Base-by-base conservation (phyloP, 2,329 filamentous ascomycete species). In the Chaetomiaceae sp. region DNA sequence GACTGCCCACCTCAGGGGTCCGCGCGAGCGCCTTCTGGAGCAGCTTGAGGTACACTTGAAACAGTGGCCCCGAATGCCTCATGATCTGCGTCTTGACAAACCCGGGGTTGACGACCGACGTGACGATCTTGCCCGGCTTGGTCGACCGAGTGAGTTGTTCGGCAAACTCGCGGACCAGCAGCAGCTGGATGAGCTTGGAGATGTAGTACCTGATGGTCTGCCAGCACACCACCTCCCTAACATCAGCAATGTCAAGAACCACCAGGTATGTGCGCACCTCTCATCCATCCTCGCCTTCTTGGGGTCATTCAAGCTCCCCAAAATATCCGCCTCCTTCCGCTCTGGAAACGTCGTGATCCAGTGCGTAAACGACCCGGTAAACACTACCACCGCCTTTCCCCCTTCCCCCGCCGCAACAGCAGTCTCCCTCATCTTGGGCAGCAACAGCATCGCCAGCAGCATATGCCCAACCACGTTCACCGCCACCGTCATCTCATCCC, bases 381-480 rank as follows among this genome's bases (percentile, higher is more conserved):
- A 53, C 11, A 55, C 6, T 11, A 43, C 38, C 4, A 20, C 15
- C 12, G 47, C 22, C 43, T 31, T 43, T 8, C 36, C 34, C 37
- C 27, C 33, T 23, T 6, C 34, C 5, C 27, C 29, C 2, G 66
- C 68, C 15, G 69, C n/a, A n/a, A n/a, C n/a, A 5, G 25, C 25
- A 5, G 25, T 75, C 23, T 71, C 67, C 47, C 72, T 72, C 4
- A 84, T 67, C 59, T 75, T 78, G 0, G 80, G 80, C 19, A 83
- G 54, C 3, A 83, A 38, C 0, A 80, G 65, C 0, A 76, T 57
- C 0, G 70, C 74, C 0, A 84, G 66, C 2, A 83, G 61, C 37
- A 82, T 72, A 0, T 77, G 80, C 12, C 68, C 71, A 51, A 83
- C 67, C 9, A 80, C 76, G 52, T 84, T 84, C 49, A 78, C 72